Evolutionary conservation across 2,329 filamentous ascomycete species (phyloP).

Genomic region (Talaromyces sp.): DNA sequence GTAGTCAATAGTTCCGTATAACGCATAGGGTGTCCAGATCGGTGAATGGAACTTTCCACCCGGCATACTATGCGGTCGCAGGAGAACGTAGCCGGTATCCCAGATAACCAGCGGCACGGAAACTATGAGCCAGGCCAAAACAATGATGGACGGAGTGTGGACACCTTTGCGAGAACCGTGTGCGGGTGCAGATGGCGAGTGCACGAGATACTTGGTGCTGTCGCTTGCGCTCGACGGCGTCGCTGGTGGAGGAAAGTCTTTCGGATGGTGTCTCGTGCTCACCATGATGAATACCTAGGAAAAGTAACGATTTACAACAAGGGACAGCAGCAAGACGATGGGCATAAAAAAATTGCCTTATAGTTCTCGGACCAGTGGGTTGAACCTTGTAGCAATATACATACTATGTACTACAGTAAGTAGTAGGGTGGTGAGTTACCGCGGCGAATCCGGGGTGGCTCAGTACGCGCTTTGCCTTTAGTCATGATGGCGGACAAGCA

Average conservation of each 20-base stretch:
- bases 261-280: slow-evolving; percentile 54
- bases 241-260: slow-evolving; percentile 44
- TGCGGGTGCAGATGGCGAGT: slow-evolving; percentile 23
- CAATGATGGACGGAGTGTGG: slow-evolving; percentile 58
- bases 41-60: slow-evolving; percentile 69
- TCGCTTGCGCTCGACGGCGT: slow-evolving; percentile 26
- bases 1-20: slow-evolving; percentile 76
- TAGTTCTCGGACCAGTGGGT: background rate
- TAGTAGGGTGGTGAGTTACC: background rate
- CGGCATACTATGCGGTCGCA: slow-evolving; percentile 77
- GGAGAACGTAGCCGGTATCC: slow-evolving; percentile 75
- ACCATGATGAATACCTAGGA: slow-evolving; percentile 45
- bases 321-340: background rate
- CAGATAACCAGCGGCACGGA: slow-evolving; percentile 76
- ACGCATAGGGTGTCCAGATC: slow-evolving; percentile 70
- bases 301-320: background rate
- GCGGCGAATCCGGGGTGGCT: slow-evolving; percentile 11
- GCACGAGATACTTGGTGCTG: slow-evolving; percentile 24
- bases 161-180: slow-evolving; percentile 42
- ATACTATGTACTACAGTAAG: background rate
- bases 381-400: background rate
- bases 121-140: slow-evolving; percentile 67
- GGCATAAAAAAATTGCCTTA: background rate
- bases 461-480: background rate
- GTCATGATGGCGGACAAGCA: background rate